phyloP scores from a whole-genome alignment of 345 rosid species.

The Fremontodendron californicum region DNA sequence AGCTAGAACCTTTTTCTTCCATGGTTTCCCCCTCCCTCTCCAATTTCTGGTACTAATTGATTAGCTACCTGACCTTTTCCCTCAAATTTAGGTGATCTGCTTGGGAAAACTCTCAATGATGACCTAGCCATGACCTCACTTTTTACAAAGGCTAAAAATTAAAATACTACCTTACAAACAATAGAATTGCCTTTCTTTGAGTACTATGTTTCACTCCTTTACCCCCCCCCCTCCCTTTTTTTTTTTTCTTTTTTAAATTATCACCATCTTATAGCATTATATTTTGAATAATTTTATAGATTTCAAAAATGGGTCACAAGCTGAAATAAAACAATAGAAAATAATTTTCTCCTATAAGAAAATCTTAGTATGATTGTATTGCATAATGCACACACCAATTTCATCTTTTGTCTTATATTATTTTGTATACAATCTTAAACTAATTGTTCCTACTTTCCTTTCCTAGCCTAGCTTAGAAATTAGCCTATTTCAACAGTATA shows the following conservation, averaged over 20 bases:
- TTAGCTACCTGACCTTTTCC: background rate
- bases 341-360: too few relatives aligned
- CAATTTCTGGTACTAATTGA: background rate
- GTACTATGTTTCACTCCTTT: background rate
- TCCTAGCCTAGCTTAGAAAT: background rate
- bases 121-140: background rate
- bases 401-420: too few relatives aligned
- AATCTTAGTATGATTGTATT: too few relatives aligned
- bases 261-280: background rate
- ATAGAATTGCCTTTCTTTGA: background rate
- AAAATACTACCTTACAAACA: background rate
- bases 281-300: background rate
- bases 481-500: background rate
- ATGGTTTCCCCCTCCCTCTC: background rate
- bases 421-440: too few relatives aligned
- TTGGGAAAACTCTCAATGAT: background rate
- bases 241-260: too few relatives aligned
- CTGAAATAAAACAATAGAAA: too few relatives aligned
- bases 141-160: background rate
- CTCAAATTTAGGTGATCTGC: constrained; percentile 1
- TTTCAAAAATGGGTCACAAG: background rate
- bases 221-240: too few relatives aligned
- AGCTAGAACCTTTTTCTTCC: background rate
- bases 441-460: too few relatives aligned
- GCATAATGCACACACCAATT: too few relatives aligned